Evolutionary conservation across 2,329 filamentous ascomycete species (phyloP).

Genomic region (Davidsoniella neocaledoniae): DNA sequence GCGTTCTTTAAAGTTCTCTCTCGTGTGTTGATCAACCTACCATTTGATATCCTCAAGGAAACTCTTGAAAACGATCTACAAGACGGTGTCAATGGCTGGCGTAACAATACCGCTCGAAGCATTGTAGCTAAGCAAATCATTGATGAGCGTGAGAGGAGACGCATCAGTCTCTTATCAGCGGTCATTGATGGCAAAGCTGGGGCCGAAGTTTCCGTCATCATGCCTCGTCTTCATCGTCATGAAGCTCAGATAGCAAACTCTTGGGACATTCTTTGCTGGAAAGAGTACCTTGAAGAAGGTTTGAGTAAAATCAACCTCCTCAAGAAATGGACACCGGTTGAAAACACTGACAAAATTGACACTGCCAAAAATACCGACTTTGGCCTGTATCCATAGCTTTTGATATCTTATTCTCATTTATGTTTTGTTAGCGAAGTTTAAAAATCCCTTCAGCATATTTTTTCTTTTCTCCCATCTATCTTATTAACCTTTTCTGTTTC

Average conservation of each 20-base stretch:
- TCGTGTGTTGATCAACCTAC: slow-evolving; percentile 51
- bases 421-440: not conserved
- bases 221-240: slow-evolving; percentile 22
- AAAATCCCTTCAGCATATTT: not conserved
- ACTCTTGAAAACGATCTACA: slow-evolving; percentile 41
- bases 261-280: slow-evolving; percentile 34
- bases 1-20: slow-evolving; percentile 38
- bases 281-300: slow-evolving; percentile 23
- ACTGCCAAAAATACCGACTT: slow-evolving; percentile 2
- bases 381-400: slow-evolving; percentile 9
- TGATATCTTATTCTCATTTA: not conserved
- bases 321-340: not conserved
- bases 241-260: slow-evolving; percentile 24
- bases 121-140: slow-evolving; percentile 34
- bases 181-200: slow-evolving; percentile 22
- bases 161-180: slow-evolving; percentile 29
- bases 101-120: slow-evolving; percentile 29
- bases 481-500: not conserved
- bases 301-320: slow-evolving; percentile 1
- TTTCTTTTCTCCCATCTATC: not conserved
- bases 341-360: not conserved
- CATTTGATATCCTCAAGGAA: slow-evolving; percentile 48
- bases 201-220: slow-evolving; percentile 21
- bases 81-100: slow-evolving; percentile 33
- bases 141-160: slow-evolving; percentile 39